Evolutionary conservation across 805 yeast genomes (phyloP).

Genomic region (Danielozyma ontarioensis): DNA sequence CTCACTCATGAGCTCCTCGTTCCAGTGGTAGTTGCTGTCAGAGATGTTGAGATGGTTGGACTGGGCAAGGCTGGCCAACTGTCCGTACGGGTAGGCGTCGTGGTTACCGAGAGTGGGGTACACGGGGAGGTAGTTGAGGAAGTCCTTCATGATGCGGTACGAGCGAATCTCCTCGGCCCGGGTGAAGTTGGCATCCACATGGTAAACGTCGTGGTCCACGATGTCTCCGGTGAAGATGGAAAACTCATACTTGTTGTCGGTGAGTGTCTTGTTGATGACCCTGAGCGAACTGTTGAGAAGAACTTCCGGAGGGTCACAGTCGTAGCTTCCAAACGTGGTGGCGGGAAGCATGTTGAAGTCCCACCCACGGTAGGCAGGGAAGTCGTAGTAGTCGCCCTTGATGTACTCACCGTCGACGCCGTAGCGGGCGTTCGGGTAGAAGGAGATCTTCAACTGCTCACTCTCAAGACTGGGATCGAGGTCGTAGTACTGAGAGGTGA

Average conservation of each 20-base stretch:
- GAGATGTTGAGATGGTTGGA: constrained; percentile 5
- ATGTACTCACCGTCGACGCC: constrained; percentile 18
- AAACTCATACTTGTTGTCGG: constrained; percentile 45
- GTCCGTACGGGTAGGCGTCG: constrained; percentile 70
- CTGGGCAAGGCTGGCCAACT: constrained; percentile 40
- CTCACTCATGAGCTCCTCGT: constrained; percentile 31
- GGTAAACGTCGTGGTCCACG: constrained; percentile 59
- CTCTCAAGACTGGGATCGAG: constrained; percentile 7
- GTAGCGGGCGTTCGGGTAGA: constrained; percentile 28
- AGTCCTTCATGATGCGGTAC: constrained; percentile 53
- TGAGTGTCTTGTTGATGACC: constrained; percentile 30
- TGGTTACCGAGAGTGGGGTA: constrained; percentile 66
- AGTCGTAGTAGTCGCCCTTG: constrained; percentile 31
- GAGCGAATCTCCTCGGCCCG: constrained; percentile 69
- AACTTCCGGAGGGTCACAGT: constrained; percentile 63
- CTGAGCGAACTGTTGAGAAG: constrained; percentile 55
- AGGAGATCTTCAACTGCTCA: constrained; percentile 15
- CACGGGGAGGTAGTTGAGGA: constrained; percentile 49
- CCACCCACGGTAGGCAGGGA: constrained; percentile 19
- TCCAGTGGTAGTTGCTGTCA: constrained; percentile 31
- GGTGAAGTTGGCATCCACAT: constrained; percentile 54
- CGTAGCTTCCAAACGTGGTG: constrained; percentile 54
- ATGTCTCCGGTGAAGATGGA: constrained; percentile 70
- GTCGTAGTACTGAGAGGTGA: constrained; percentile 22
- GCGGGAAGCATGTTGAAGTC: constrained; percentile 46